These are phyloP conservation scores for Ascosphaera pollenicola DNA, from an alignment of 2,329 filamentous ascomycete genomes.

Conservation along the genomic window DNA sequence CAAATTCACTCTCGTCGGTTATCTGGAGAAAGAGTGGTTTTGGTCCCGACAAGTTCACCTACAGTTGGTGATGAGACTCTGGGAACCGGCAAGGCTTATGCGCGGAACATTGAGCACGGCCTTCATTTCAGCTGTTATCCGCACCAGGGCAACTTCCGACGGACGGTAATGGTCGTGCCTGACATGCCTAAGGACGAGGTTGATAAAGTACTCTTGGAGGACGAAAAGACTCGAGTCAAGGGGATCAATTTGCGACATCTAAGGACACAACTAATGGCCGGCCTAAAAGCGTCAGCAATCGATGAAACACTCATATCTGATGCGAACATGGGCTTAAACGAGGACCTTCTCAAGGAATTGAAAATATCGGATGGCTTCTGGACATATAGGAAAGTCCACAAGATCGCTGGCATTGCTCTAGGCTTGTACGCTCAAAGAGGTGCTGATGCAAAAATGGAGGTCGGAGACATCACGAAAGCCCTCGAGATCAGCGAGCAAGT, in stretches of 20 bases:
- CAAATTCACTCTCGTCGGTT: slow-evolving; percentile 51
- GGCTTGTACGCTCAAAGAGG: slow-evolving; percentile 17
- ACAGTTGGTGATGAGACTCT: slow-evolving; percentile 27
- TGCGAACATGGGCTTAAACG: slow-evolving; percentile 8
- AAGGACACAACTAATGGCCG: slow-evolving; percentile 33
- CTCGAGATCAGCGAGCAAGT: slow-evolving; percentile 20
- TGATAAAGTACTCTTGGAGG: slow-evolving; percentile 23
- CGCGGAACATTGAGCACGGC: slow-evolving; percentile 20
- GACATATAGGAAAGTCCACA: slow-evolving; percentile 37
- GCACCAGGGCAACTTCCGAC: slow-evolving; percentile 16
- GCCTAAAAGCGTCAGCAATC: slow-evolving; percentile 12
- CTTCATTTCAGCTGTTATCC: neutral
- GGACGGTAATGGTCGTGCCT: slow-evolving; percentile 33
- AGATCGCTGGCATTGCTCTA: slow-evolving; percentile 31
- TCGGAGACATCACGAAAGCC: slow-evolving; percentile 16
- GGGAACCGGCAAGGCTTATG: slow-evolving; percentile 19
- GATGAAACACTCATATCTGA: slow-evolving; percentile 3
- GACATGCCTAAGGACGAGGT: slow-evolving; percentile 17
- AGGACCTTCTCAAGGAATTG: neutral
- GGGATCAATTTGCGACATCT: slow-evolving; percentile 44
- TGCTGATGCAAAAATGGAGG: slow-evolving; percentile 14
- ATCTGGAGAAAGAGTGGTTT: slow-evolving; percentile 47
- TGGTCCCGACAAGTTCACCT: slow-evolving; percentile 56
- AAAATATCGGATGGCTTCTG: slow-evolving; percentile 13
- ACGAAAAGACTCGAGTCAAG: slow-evolving; percentile 25